Percentiles rank a stretch among this genome's conserved stretches.
Conservation (phyloP, 73 alveolate genomes). For the Symbiodinium natans region DNA sequence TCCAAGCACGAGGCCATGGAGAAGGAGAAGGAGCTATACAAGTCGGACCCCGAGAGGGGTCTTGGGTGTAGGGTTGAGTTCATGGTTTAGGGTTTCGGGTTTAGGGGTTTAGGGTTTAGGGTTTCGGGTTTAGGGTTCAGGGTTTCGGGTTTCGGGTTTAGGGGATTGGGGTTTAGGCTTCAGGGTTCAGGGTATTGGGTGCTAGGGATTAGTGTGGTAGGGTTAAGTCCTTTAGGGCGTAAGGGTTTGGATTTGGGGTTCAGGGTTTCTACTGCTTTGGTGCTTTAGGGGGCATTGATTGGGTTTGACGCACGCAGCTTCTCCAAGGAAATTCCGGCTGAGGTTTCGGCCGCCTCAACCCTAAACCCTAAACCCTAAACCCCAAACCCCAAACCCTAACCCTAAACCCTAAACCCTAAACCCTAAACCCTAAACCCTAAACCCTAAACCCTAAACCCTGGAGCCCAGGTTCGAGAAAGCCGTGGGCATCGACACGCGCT, state of each 20-base stretch:
- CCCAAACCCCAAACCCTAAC: background rate
- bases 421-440: background rate
- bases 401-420: background rate
- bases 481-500: slow-evolving; percentile 70
- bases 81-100: too few species aligned
- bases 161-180: too few species aligned
- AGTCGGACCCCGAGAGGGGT: background rate
- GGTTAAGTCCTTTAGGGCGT: background rate
- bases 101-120: too few species aligned
- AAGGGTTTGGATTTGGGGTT: background rate
- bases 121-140: background rate
- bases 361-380: too few species aligned
- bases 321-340: too few species aligned
- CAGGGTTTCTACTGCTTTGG: too few species aligned
- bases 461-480: slow-evolving; percentile 61
- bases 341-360: too few species aligned
- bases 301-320: too few species aligned
- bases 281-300: too few species aligned
- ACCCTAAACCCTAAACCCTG: background rate
- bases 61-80: background rate
- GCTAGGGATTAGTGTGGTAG: background rate
- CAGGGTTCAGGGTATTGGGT: background rate
- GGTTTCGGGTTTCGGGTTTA: too few species aligned
- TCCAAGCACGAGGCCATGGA: slow-evolving; percentile 35
- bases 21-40: slow-evolving; percentile 77